phyloP scores from a whole-genome alignment of 257 asterid genomes.

The Solanum sejunctum region DNA sequence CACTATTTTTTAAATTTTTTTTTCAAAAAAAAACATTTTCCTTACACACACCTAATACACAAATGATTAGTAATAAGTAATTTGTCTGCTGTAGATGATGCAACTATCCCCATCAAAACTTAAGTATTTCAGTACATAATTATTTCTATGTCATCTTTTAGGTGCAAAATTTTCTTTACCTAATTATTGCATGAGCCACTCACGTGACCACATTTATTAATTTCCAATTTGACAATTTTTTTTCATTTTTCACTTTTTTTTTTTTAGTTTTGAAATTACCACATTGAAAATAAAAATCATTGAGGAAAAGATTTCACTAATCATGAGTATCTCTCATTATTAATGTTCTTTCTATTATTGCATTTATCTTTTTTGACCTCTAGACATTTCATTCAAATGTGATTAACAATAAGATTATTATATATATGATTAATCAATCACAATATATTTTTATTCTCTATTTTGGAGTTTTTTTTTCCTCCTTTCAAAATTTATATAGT shows the following conservation, averaged over 20 bases:
- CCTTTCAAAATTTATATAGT: not conserved
- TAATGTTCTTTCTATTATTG: not conserved
- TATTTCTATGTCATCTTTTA: not conserved
- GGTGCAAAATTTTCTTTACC: not conserved
- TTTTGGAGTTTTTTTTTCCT: not conserved
- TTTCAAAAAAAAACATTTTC: not conserved
- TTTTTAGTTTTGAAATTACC: not conserved
- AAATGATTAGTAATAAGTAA: constrained; percentile 7
- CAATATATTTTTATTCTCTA: not conserved
- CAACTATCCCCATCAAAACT: constrained; percentile 1
- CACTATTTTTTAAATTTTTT: not conserved
- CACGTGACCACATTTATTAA: not conserved
- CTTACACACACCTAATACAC: not conserved
- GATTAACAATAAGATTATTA: not conserved
- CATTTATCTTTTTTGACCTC: not conserved
- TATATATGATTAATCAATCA: not conserved
- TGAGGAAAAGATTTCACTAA: not conserved
- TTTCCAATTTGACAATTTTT: not conserved
- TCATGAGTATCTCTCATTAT: not conserved
- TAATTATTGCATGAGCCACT: not conserved
- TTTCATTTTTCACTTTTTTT: not conserved
- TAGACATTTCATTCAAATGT: not conserved
- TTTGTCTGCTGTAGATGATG: constrained; percentile 9
- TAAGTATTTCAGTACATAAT: not conserved
- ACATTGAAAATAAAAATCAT: not conserved